Conservation (phyloP, 768 basidiomycete species). For the Symmetrospora coprosmae region DNA sequence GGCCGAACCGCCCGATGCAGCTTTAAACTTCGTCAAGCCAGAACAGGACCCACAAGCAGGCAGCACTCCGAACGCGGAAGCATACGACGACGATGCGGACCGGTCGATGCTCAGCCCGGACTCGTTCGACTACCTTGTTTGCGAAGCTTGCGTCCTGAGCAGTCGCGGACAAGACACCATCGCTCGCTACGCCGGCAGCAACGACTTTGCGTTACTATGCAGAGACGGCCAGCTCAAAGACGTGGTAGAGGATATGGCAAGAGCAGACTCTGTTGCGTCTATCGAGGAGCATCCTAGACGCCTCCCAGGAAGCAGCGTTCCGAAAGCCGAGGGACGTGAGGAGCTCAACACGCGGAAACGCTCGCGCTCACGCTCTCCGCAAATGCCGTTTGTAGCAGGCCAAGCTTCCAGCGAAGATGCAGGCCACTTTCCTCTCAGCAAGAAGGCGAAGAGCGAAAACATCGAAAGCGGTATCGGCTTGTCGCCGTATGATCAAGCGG, state of each 20-base stretch:
- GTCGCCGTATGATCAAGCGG: neutral
- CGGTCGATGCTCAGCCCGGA: constrained; percentile 10
- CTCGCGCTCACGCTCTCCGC: neutral
- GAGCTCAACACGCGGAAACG: neutral
- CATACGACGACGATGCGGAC: neutral
- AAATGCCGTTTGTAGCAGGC: neutral
- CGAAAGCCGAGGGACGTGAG: neutral
- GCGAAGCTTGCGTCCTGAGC: constrained; percentile 3
- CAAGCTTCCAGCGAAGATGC: neutral
- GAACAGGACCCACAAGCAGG: neutral
- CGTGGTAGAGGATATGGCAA: too few relatives aligned
- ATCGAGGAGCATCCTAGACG: neutral
- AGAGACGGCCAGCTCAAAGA: neutral
- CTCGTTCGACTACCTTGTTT: constrained; percentile 13
- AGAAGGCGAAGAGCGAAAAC: neutral
- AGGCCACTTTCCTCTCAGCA: neutral
- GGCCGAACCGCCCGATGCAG: neutral
- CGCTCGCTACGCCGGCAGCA: constrained; percentile 1
- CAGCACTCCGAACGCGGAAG: neutral
- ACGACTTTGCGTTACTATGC: neutral
- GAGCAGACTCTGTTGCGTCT: too few relatives aligned
- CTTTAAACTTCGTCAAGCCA: neutral
- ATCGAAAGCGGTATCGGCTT: neutral
- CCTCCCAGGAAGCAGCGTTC: neutral
- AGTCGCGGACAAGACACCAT: neutral